Evolutionary conservation across 2,329 filamentous ascomycete species (phyloP).

Genomic region (Fusarium secorum): DNA sequence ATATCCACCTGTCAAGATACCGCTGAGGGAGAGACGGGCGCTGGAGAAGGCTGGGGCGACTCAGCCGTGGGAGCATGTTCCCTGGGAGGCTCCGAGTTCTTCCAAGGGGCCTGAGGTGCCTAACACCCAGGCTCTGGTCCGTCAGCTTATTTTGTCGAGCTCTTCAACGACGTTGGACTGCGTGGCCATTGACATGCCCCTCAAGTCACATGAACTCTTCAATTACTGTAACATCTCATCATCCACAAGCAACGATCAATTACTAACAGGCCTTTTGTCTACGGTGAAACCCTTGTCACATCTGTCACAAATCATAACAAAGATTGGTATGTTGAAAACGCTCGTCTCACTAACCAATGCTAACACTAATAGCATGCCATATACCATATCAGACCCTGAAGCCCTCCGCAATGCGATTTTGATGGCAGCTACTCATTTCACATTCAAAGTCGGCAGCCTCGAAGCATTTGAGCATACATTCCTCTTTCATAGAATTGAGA

Average conservation of each 20-base stretch:
- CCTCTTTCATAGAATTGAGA: conserved; percentile 8
- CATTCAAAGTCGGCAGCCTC: neutral
- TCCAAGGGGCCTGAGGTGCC: neutral
- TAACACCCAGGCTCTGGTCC: neutral
- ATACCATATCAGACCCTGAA: neutral
- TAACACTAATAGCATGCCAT: neutral
- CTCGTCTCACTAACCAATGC: fast-evolving
- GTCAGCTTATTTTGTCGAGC: neutral
- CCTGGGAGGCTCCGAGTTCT: neutral
- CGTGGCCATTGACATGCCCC: conserved; percentile 10
- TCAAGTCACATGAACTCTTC: conserved; percentile 18
- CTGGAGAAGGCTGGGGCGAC: conserved; percentile 3
- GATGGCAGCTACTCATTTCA: conserved; percentile 13
- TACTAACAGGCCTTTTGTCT: neutral
- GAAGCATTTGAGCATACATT: conserved; percentile 9
- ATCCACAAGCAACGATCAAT: fast-evolving
- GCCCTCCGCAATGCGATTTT: conserved; percentile 11
- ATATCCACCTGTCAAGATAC: conserved; percentile 7
- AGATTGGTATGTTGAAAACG: neutral
- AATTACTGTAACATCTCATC: conserved; percentile 1
- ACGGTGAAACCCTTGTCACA: neutral
- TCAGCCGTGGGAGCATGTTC: neutral
- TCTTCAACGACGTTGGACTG: neutral
- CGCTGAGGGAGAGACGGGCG: conserved; percentile 7
- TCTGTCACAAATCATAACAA: neutral